These are phyloP conservation scores for Cercospora nicotianae DNA, from an alignment of 2,329 filamentous ascomycete genomes.

Conservation along the genomic window DNA sequence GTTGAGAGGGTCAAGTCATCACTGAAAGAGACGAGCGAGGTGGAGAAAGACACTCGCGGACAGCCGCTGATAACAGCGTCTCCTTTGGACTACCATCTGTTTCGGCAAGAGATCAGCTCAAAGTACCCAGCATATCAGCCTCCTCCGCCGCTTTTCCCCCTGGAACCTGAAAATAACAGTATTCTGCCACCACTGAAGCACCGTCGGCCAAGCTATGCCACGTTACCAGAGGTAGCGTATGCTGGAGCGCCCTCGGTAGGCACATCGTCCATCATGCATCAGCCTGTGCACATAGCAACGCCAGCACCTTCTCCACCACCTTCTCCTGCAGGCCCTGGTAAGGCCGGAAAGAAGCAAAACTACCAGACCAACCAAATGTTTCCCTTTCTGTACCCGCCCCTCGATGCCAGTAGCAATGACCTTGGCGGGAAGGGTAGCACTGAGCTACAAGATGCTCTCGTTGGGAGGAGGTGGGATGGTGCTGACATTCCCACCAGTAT, in stretches of 20 bases:
- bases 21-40: slow-evolving; percentile 59
- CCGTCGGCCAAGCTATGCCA: slow-evolving; percentile 54
- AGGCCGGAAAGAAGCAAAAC: slow-evolving; percentile 96
- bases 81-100: slow-evolving; percentile 92
- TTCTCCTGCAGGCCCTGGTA: slow-evolving; percentile 78
- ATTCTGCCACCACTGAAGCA: slow-evolving; percentile 83
- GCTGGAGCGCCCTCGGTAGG: slow-evolving; percentile 52
- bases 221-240: slow-evolving; percentile 38
- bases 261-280: slow-evolving; percentile 76
- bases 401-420: slow-evolving; percentile 84
- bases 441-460: slow-evolving; percentile 73
- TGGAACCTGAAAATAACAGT: slow-evolving; percentile 88
- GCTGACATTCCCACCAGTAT: slow-evolving; percentile 92
- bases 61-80: slow-evolving; percentile 87
- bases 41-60: slow-evolving; percentile 59
- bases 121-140: slow-evolving; percentile 98
- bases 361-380: slow-evolving; percentile 99
- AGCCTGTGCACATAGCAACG: slow-evolving; percentile 97
- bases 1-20: slow-evolving; percentile 72
- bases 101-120: slow-evolving; percentile 93
- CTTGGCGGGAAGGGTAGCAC: slow-evolving; percentile 86
- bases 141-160: slow-evolving; percentile 75
- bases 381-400: slow-evolving; percentile 92
- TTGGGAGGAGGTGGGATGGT: slow-evolving; percentile 88
- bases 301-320: slow-evolving; percentile 94